phyloP scores from a whole-genome alignment of 2,329 filamentous ascomycete species.

The Alternaria longipes region DNA sequence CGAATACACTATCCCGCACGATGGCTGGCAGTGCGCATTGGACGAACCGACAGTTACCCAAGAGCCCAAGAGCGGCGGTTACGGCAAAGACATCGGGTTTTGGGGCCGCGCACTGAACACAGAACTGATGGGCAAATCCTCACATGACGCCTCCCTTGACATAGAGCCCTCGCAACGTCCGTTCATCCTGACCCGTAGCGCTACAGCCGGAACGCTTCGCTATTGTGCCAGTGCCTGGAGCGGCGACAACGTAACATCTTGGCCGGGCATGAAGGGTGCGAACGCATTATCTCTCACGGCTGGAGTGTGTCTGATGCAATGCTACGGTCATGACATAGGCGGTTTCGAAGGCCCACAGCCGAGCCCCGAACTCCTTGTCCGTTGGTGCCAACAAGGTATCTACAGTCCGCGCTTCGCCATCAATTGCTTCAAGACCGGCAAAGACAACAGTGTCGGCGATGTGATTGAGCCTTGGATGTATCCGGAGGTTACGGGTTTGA shows the following conservation, averaged over 20 bases:
- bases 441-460: conserved; percentile 72
- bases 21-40: conserved; percentile 71
- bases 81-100: conserved; percentile 65
- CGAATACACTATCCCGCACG: conserved; percentile 73
- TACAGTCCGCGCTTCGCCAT: conserved; percentile 77
- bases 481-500: conserved; percentile 68
- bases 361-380: conserved; percentile 72
- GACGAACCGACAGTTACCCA: conserved; percentile 50
- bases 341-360: conserved; percentile 80
- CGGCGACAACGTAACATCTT: conserved; percentile 78
- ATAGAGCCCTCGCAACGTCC: conserved; percentile 68
- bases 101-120: conserved; percentile 76
- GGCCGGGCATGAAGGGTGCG: conserved; percentile 76
- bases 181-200: conserved; percentile 75
- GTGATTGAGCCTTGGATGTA: conserved; percentile 85
- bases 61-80: conserved; percentile 42
- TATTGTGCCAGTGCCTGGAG: conserved; percentile 79
- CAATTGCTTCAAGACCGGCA: conserved; percentile 79
- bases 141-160: conserved; percentile 71
- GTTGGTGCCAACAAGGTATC: conserved; percentile 77
- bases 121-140: conserved; percentile 75
- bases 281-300: conserved; percentile 75
- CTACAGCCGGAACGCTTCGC: conserved; percentile 72
- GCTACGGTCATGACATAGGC: conserved; percentile 77
- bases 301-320: conserved; percentile 72